Conservation (phyloP, 805 yeast genomes). For the Saccharomycopsis guyanensis region DNA sequence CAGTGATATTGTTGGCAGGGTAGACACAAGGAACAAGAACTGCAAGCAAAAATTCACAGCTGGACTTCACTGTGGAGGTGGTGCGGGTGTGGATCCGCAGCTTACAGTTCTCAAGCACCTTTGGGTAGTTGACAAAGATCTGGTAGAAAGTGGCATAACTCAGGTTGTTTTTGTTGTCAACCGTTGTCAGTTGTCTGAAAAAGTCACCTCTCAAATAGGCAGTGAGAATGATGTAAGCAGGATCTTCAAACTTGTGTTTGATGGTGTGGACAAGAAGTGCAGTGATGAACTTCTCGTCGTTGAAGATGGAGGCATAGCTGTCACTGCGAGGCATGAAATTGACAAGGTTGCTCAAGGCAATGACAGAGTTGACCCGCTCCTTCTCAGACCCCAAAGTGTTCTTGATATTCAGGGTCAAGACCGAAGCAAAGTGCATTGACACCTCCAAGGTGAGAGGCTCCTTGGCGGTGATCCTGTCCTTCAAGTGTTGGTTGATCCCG, state of each 20-base stretch:
- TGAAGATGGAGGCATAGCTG: neutral
- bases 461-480: neutral
- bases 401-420: neutral
- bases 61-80: neutral
- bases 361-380: neutral
- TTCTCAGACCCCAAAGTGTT: neutral
- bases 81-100: neutral
- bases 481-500: neutral
- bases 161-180: neutral
- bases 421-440: neutral
- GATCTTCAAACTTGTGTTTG: constrained; percentile 9
- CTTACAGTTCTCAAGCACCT: constrained; percentile 9
- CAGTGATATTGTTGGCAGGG: neutral
- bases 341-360: neutral
- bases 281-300: constrained; percentile 1
- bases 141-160: neutral
- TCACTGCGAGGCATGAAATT: neutral
- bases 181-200: constrained; percentile 1
- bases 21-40: constrained; percentile 1
- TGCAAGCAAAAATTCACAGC: neutral
- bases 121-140: constrained; percentile 2
- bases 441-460: neutral
- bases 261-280: neutral
- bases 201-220: constrained; percentile 11
- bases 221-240: constrained; percentile 9